Evolutionary conservation across 306 rosid genomes (phyloP), one percentile per base, ranked within the genome.

Genomic region (Prunus dulcis): DNA sequence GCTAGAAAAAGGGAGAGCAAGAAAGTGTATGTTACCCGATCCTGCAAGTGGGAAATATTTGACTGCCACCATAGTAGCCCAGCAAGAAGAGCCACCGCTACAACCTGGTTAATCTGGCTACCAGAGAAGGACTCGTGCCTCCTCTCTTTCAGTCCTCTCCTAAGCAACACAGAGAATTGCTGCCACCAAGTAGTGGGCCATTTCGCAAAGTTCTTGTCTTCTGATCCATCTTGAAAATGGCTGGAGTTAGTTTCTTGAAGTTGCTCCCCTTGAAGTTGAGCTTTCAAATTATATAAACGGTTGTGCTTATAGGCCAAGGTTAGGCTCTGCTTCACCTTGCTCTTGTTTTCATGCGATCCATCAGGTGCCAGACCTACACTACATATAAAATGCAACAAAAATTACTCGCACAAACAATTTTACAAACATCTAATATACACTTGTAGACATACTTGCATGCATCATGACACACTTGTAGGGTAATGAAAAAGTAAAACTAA

Each of bases 51-150:
- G 28, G 86, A 58, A 69, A 63, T 69, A 52, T 80, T 66, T 6
- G 91, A 88, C n/a, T 85, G 83, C 78, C 84, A 90, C 97, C 97
- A 90, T 0, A 93, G 77, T 5, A 87, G 79, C 72, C 97, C 96
- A 47, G 88, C 25, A 13, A 93, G 79, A 41, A 90, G 1, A 49
- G 97, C 63, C 19, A 82, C 82, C 13, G 78, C 72, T 8, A 90
- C 65, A 34, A 93, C 84, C 63, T 90, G 90, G 56, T 27, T 62
- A 66, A 93, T 80, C 47, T 77, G 75, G 43, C 87, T 76, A 47
- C 51, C 70, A 45, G 93, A 90, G 76, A 92, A 92, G 7, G 90
- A 71, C 41, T 88, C 86, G 34, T 86, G 69, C 67, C 27, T 87
- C 60, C 91, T 85, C 83, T 92, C 93, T 67, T 87, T 90, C 20